Conservation (phyloP, 495 filamentous ascomycete genomes). For the Penicillium nucicola region DNA sequence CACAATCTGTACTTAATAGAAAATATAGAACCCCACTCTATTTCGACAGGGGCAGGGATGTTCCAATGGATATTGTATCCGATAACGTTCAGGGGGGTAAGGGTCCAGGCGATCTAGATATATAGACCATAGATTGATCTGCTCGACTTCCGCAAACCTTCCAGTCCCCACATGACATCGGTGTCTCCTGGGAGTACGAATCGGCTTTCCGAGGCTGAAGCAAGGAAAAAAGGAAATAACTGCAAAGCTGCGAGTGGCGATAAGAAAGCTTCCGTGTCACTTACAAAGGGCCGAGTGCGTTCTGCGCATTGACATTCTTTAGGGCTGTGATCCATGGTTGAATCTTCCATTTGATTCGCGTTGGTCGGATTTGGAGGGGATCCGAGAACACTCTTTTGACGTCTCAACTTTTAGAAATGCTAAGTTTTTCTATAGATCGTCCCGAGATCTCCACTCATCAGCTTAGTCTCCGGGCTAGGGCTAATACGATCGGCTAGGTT, state of each 20-base stretch:
- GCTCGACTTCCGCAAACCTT: slow-evolving; percentile 1
- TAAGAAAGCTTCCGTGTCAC: slow-evolving; percentile 11
- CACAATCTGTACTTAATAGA: background rate
- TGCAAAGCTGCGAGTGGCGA: slow-evolving; percentile 23
- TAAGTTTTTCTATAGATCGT: background rate
- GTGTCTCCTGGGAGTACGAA: slow-evolving; percentile 5
- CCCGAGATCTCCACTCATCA: background rate
- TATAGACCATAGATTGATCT: too few species aligned
- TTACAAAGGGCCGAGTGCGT: slow-evolving; percentile 7
- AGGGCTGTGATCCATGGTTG: slow-evolving; percentile 12
- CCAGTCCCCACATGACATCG: slow-evolving; percentile 10
- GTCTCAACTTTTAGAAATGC: slow-evolving; percentile 7
- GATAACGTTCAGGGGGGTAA: background rate
- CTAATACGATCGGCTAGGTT: background rate
- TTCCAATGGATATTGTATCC: slow-evolving; percentile 12
- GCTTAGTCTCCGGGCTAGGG: background rate
- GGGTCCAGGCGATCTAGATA: slow-evolving; percentile 1
- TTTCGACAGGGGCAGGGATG: background rate
- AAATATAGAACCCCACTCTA: background rate
- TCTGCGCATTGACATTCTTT: slow-evolving; percentile 15
- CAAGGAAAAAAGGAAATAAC: slow-evolving; percentile 27
- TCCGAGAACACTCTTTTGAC: slow-evolving; percentile 8
- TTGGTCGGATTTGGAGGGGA: slow-evolving; percentile 8
- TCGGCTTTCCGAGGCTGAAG: slow-evolving; percentile 9
- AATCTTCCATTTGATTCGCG: background rate